A percentile compares a stretch with the other conserved stretches of the same genome.
These are phyloP conservation scores for Tephrocybe rancida DNA, from an alignment of 768 basidiomycete species.

Conservation along the genomic window DNA sequence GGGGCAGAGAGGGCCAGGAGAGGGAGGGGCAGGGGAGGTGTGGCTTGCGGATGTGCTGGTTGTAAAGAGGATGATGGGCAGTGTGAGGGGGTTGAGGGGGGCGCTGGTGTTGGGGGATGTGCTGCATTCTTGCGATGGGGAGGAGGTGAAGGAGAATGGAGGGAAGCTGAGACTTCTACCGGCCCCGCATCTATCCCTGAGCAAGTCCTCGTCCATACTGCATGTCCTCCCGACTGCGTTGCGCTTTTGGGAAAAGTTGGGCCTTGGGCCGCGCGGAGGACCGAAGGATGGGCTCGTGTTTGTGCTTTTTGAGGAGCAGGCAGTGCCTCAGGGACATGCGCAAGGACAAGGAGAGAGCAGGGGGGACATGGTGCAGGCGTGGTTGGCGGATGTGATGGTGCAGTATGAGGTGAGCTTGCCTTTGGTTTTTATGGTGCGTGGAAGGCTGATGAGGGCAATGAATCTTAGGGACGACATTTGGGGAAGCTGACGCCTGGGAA, in stretches of 20 bases:
- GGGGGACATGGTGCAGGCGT: constrained; percentile 46
- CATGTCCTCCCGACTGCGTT: constrained; percentile 71
- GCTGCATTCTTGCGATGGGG: constrained; percentile 19
- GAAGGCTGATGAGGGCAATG: too few species aligned
- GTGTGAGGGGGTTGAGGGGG: constrained; percentile 30
- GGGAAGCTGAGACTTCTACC: neutral
- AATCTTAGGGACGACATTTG: constrained; percentile 64
- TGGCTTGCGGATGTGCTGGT: constrained; percentile 62
- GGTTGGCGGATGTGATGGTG: constrained; percentile 56
- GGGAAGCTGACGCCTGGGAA: constrained; percentile 59
- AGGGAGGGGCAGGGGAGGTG: constrained; percentile 32
- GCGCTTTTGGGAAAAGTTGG: constrained; percentile 87
- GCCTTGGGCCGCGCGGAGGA: constrained; percentile 69
- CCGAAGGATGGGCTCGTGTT: constrained; percentile 71
- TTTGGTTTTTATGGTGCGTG: constrained; percentile 1
- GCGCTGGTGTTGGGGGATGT: constrained; percentile 46
- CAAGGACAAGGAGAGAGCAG: constrained; percentile 32
- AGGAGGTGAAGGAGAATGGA: constrained; percentile 10
- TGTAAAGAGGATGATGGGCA: constrained; percentile 44
- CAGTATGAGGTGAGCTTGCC: constrained; percentile 58
- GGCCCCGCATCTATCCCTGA: neutral
- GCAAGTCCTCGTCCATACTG: constrained; percentile 49
- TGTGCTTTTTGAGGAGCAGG: constrained; percentile 62
- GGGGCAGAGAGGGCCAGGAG: constrained; percentile 1
- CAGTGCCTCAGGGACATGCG: neutral